Conservation (phyloP, 306 rosid genomes). For the Trifolium dubium region DNA sequence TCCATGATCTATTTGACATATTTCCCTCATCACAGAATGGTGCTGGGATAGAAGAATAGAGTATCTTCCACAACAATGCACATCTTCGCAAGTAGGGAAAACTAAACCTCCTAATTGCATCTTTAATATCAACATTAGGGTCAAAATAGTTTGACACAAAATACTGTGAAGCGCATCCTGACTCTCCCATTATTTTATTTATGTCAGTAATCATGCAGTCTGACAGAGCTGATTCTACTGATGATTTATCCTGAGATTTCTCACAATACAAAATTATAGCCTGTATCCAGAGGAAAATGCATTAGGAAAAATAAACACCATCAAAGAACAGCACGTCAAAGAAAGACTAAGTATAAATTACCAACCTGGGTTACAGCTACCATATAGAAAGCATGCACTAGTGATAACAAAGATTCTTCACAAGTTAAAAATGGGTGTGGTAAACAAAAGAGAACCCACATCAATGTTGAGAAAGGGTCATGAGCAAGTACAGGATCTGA, state of each 20-base stretch:
- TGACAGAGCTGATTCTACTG: constrained; percentile 49
- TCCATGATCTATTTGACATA: constrained; percentile 55
- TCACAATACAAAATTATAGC: constrained; percentile 64
- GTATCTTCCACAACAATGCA: constrained; percentile 75
- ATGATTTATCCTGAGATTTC: constrained; percentile 49
- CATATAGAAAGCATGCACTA: constrained; percentile 81
- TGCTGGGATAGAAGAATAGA: constrained; percentile 62
- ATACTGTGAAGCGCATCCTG: constrained; percentile 53
- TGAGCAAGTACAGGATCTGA: constrained; percentile 82
- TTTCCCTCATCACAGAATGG: constrained; percentile 69
- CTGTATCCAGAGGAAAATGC: constrained; percentile 53
- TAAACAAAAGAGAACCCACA: constrained; percentile 95
- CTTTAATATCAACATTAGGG: constrained; percentile 61
- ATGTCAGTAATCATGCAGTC: constrained; percentile 79
- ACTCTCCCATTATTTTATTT: constrained; percentile 58
- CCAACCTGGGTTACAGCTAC: constrained; percentile 89
- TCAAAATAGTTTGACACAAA: constrained; percentile 66
- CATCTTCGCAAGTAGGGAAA: constrained; percentile 94
- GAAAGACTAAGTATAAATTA: constrained; percentile 17
- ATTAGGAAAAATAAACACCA: constrained; percentile 40
- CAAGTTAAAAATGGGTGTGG: constrained; percentile 83
- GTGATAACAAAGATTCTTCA: constrained; percentile 76
- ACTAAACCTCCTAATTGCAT: constrained; percentile 61
- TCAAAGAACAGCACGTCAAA: constrained; percentile 29
- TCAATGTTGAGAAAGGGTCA: constrained; percentile 92